Evolutionary conservation across 2,329 filamentous ascomycete genomes (phyloP).

Genomic region (Sporothrix dimorphospora): DNA sequence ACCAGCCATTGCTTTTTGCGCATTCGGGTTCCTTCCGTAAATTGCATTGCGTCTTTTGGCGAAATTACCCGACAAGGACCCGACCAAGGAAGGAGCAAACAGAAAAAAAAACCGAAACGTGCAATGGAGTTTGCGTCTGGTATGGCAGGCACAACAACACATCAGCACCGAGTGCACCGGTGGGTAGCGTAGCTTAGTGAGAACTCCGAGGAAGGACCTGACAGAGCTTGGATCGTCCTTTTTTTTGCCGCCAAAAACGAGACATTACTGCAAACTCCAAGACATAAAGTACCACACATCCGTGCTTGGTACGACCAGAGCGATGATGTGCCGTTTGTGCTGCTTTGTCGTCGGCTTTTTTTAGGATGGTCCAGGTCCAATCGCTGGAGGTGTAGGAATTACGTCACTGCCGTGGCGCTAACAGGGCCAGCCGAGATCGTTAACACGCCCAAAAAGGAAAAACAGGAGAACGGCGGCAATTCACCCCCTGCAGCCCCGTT

Average conservation of each 20-base stretch:
- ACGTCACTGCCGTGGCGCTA: constrained; percentile 28
- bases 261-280: neutral
- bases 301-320: neutral
- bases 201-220: constrained; percentile 7
- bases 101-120: neutral
- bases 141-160: neutral
- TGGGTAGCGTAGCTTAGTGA: constrained; percentile 17
- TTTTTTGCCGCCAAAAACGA: neutral
- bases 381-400: constrained; percentile 21
- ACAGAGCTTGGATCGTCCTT: neutral
- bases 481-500: neutral
- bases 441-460: neutral
- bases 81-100: constrained; percentile 11
- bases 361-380: neutral
- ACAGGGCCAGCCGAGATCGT: neutral
- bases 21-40: constrained; percentile 8
- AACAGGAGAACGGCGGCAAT: constrained; percentile 3
- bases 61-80: neutral
- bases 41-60: constrained; percentile 4
- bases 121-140: neutral
- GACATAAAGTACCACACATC: neutral
- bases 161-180: neutral
- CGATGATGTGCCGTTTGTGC: neutral
- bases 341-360: neutral
- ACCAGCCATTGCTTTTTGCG: constrained; percentile 12